Evolutionary conservation across 331 rosid genomes (phyloP).

Genomic region (Dryas integrifolia): DNA sequence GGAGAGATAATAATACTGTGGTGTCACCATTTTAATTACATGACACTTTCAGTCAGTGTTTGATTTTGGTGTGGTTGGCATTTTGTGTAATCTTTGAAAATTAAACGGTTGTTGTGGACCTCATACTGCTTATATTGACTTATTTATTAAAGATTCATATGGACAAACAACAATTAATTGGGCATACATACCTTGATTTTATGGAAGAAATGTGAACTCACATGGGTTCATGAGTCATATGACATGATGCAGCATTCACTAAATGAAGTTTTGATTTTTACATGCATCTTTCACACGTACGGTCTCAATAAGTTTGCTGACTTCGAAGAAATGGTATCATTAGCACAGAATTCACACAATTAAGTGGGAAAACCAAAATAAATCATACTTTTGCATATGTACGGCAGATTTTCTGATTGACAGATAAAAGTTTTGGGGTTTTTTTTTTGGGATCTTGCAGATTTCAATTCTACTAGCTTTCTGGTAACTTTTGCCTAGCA

Average conservation of each 20-base stretch:
- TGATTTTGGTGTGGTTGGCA: conserved; percentile 1
- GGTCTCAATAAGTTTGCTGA: background rate
- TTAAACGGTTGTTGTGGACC: background rate
- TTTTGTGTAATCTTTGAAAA: background rate
- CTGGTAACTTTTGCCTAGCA: no score
- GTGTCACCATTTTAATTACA: background rate
- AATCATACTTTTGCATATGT: no score
- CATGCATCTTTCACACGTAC: background rate
- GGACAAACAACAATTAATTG: background rate
- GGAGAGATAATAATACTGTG: no score
- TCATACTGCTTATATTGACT: background rate
- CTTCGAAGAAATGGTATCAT: background rate
- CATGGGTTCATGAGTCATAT: background rate
- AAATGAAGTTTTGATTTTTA: background rate
- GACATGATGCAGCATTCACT: background rate
- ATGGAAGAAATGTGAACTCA: background rate
- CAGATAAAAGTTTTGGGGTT: no score
- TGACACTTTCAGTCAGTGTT: background rate
- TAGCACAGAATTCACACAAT: background rate
- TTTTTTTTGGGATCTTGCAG: no score
- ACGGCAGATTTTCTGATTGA: no score
- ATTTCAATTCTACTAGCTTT: no score
- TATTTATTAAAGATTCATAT: background rate
- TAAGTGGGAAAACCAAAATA: background rate
- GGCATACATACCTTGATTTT: conserved; percentile 1